Percentiles rank a stretch among this genome's conserved stretches.
Conservation (phyloP, 2,329 filamentous ascomycete genomes). For the Colletotrichum karsti region DNA sequence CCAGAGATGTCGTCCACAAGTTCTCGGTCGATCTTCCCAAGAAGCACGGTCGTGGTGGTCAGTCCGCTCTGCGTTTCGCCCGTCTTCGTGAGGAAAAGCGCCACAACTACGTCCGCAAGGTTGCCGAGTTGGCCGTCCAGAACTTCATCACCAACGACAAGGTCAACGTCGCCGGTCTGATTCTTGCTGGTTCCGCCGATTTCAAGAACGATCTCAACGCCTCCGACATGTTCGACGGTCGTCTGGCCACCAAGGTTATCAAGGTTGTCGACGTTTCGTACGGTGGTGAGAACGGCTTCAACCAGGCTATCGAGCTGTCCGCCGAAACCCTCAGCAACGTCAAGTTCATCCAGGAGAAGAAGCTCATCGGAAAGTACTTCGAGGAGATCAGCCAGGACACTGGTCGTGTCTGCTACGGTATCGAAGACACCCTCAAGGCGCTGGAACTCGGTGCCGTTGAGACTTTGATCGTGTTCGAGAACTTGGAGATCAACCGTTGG, state of each 20-base stretch:
- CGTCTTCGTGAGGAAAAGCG: constrained; percentile 99
- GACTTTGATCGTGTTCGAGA: constrained; percentile 95
- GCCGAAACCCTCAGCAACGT: constrained; percentile 97
- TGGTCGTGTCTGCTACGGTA: constrained; percentile 96
- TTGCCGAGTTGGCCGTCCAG: constrained; percentile 96
- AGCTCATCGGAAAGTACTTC: constrained; percentile 98
- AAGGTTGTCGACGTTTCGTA: constrained; percentile 99
- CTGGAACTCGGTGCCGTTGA: constrained; percentile 95
- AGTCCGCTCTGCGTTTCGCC: constrained; percentile 98
- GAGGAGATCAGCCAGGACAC: constrained; percentile 99
- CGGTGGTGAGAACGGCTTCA: constrained; percentile 99
- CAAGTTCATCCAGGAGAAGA: constrained; percentile 99
- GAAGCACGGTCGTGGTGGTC: constrained; percentile 99
- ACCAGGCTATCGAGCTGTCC: constrained; percentile 96
- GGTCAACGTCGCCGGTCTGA: constrained; percentile 94
- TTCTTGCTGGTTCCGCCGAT: constrained; percentile 95
- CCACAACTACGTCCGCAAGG: constrained; percentile 99
- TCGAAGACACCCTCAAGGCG: constrained; percentile 97
- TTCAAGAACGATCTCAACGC: constrained; percentile 99
- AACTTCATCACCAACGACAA: constrained; percentile 99
- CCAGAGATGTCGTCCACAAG: constrained; percentile 95
- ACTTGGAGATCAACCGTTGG: constrained; percentile 94
- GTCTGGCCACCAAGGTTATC: constrained; percentile 94
- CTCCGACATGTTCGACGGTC: constrained; percentile 95
- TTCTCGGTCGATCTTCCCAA: constrained; percentile 98